These are phyloP conservation scores for Gonium pectorale DNA, from an alignment of 139 green algal genomes.

Conservation along the genomic window DNA sequence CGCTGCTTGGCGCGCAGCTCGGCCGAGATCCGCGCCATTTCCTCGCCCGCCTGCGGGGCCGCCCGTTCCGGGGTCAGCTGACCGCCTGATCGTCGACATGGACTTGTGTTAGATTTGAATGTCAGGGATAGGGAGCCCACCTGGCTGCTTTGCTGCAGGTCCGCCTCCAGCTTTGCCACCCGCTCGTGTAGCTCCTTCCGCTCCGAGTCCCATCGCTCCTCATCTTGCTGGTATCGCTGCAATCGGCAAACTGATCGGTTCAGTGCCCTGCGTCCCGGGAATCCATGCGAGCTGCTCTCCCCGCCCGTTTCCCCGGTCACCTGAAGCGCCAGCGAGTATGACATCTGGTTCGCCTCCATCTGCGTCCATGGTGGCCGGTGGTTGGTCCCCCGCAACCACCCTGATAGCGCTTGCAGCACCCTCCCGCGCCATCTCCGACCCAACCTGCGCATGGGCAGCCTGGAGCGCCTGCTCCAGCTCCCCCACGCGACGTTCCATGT, in stretches of 20 bases:
- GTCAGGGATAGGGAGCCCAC: not conserved
- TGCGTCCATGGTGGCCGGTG: too few relatives aligned
- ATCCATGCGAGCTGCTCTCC: too few relatives aligned
- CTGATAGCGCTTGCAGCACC: not conserved
- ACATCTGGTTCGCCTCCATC: constrained; percentile 35
- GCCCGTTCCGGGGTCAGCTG: not conserved
- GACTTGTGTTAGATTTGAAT: not conserved
- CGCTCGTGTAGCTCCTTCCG: constrained; percentile 34
- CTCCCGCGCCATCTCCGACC: too few relatives aligned
- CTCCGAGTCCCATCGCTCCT: constrained; percentile 10
- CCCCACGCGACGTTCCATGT: not conserved
- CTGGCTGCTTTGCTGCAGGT: not conserved
- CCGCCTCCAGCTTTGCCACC: constrained; percentile 39
- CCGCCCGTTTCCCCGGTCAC: not conserved
- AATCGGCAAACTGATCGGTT: too few relatives aligned
- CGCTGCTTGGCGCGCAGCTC: constrained; percentile 19
- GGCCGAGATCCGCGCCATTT: not conserved
- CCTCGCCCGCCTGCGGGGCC: not conserved
- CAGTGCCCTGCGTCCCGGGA: too few relatives aligned
- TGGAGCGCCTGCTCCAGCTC: constrained; percentile 42
- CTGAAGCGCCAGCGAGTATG: constrained; percentile 11
- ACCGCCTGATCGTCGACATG: not conserved
- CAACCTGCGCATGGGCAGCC: constrained; percentile 17
- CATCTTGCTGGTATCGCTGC: constrained; percentile 36
- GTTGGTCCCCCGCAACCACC: too few relatives aligned